Conservation (phyloP, 2,329 filamentous ascomycete species). For the Fusarium zealandicum region DNA sequence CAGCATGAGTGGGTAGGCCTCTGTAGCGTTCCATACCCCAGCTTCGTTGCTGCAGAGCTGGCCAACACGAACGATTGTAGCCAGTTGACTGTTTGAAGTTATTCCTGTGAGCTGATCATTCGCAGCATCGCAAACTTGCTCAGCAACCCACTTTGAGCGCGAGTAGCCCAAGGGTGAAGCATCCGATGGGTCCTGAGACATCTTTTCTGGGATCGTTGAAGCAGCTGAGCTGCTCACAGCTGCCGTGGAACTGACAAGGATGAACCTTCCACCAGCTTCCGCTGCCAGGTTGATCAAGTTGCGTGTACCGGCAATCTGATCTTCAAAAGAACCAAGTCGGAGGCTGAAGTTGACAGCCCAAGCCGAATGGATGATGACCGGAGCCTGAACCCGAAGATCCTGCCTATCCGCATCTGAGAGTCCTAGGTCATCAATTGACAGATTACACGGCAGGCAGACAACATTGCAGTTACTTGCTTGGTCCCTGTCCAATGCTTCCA, state of each 20-base stretch:
- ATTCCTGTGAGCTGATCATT: constrained; percentile 33
- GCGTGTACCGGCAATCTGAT: constrained; percentile 54
- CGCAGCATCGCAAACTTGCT: constrained; percentile 48
- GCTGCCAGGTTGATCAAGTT: constrained; percentile 52
- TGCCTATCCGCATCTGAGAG: neutral
- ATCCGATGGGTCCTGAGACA: constrained; percentile 24
- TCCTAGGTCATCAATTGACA: constrained; percentile 13
- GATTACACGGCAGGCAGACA: constrained; percentile 26
- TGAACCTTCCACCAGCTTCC: constrained; percentile 43
- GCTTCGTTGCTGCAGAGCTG: constrained; percentile 57
- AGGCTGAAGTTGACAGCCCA: constrained; percentile 66
- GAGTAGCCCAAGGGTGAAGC: constrained; percentile 53
- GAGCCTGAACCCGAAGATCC: neutral
- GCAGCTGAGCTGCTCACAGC: constrained; percentile 48
- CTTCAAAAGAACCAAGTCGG: constrained; percentile 57
- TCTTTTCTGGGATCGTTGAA: constrained; percentile 44
- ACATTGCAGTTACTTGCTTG: constrained; percentile 2
- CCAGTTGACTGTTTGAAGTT: neutral
- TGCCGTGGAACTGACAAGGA: constrained; percentile 60
- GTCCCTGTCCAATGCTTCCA: neutral
- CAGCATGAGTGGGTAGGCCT: constrained; percentile 61
- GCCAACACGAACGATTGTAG: constrained; percentile 54
- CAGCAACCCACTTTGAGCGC: constrained; percentile 51
- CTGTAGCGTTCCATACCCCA: constrained; percentile 60
- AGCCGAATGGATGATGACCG: constrained; percentile 55